These are phyloP conservation scores for Kodamaea arcana DNA, from an alignment of 1,139 yeast species.

Conservation along the genomic window DNA sequence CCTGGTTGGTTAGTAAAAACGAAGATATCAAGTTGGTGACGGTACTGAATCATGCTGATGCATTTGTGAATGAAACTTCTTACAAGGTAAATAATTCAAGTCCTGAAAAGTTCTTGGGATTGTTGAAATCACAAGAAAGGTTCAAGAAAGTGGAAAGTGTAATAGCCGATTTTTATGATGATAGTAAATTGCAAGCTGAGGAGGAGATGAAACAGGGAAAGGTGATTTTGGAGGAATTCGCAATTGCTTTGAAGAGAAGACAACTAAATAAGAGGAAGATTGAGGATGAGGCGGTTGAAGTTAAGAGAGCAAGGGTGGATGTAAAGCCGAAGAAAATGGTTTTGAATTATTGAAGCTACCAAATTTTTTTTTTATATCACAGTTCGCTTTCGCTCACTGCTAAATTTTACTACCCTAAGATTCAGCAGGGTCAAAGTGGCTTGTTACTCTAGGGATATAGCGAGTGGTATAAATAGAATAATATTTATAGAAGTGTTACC, in stretches of 20 bases:
- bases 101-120: conserved; percentile 4
- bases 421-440: too few relatives aligned
- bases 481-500: too few relatives aligned
- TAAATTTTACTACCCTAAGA: too few relatives aligned
- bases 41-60: conserved; percentile 5
- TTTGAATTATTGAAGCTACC: conserved; percentile 12
- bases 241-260: conserved; percentile 5
- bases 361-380: too few relatives aligned
- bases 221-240: conserved; percentile 6
- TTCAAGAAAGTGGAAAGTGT: conserved; percentile 5
- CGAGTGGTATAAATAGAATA: too few relatives aligned
- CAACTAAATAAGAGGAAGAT: conserved; percentile 7
- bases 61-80: conserved; percentile 2
- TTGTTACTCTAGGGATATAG: too few relatives aligned
- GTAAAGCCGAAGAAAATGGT: conserved; percentile 7
- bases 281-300: conserved; percentile 4
- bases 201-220: conserved; percentile 3
- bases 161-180: conserved; percentile 2
- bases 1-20: conserved; percentile 16
- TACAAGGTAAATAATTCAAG: conserved; percentile 3
- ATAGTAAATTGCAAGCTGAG: conserved; percentile 1
- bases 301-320: conserved; percentile 5
- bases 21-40: conserved; percentile 10
- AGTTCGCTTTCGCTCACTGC: too few relatives aligned
- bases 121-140: conserved; percentile 4